Conservation (phyloP, 2,329 filamentous ascomycete genomes). For the Calonectria leucothoes region DNA sequence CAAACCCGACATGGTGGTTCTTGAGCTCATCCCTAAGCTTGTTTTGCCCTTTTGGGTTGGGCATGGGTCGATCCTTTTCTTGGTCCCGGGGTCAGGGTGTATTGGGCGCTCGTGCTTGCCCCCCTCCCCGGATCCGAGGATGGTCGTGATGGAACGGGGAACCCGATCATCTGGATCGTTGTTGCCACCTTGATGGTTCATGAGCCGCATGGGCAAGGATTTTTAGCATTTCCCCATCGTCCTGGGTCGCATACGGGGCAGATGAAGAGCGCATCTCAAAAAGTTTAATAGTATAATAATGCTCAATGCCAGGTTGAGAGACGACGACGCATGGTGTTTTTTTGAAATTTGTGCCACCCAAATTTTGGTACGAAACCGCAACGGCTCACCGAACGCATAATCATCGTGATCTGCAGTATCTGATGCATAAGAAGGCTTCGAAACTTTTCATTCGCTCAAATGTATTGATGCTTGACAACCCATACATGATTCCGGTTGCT, state of each 20-base stretch:
- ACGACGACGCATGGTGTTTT: not conserved
- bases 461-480: not conserved
- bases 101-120: not conserved
- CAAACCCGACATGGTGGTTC: not conserved
- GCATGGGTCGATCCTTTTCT: not conserved
- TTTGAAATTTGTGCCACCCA: not conserved
- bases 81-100: not conserved
- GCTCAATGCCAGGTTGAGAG: not conserved
- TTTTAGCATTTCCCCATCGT: not conserved
- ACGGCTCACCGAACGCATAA: not conserved
- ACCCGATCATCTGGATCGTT: conserved; percentile 6
- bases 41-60: not conserved
- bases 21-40: not conserved
- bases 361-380: not conserved
- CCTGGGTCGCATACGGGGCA: not conserved
- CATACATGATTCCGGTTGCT: not conserved
- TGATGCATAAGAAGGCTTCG: too few species aligned
- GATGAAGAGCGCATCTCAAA: too few species aligned
- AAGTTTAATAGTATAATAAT: not conserved
- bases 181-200: not conserved
- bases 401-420: too few species aligned
- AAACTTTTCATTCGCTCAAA: not conserved
- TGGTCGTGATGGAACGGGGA: conserved; percentile 9
- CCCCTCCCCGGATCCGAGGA: conserved; percentile 1
- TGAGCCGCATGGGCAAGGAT: not conserved